Base-by-base conservation (phyloP, 1,284 basidiomycete genomes). In the Marasmius tenuissimus region DNA sequence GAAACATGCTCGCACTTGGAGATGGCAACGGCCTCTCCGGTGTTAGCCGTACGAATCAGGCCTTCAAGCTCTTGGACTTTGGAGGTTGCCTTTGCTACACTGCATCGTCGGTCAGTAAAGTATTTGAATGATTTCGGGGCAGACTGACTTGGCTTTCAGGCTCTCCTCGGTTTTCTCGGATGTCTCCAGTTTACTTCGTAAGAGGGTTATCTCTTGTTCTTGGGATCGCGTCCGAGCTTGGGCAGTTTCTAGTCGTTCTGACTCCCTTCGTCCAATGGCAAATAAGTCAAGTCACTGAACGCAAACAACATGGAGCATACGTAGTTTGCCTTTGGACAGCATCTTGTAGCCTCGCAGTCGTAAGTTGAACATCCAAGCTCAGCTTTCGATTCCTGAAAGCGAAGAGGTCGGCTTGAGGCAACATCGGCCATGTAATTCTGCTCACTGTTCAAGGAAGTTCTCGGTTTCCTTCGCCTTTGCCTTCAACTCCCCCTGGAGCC, bases 61-160 rank as follows among this genome's bases (percentile, higher is more conserved):
- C 50, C 52, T 38, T 65, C 61, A 12, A 65, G 61, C 38, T 62
- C 57, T 2, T 39, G 42, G 22, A 60, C 57, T 33, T 47, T 53
- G 35, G 45, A 48, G 14, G 48, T 42, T 20, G 56, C 40, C 34
- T 61, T 63, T 38, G 14, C 14, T 2, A 33, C 6, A 7, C 47
- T 35, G 16, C 1, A 20, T 22, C 38, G 34, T 12, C 20, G 34
- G 27, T 51, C 35, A 60, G n/a, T 54, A 9, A 1, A 18, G 27
- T 16, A 54, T 18, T n/a, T 34, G 34, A 38, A 47, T 20, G 52
- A 3, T 16, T 6, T 14, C 33, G 50, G 14, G 18, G n/a, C 27
- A 34, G 18, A 45, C 50, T 42, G 22, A 65, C 63, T 39, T 20
- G 9, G 58, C 37, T 33, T 52, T 42, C 11, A 60, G 48, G 18